Percentiles rank a stretch among this genome's conserved stretches.
phyloP scores from a whole-genome alignment of 2,329 filamentous ascomycete species.

The Neocucurbitaria cava region DNA sequence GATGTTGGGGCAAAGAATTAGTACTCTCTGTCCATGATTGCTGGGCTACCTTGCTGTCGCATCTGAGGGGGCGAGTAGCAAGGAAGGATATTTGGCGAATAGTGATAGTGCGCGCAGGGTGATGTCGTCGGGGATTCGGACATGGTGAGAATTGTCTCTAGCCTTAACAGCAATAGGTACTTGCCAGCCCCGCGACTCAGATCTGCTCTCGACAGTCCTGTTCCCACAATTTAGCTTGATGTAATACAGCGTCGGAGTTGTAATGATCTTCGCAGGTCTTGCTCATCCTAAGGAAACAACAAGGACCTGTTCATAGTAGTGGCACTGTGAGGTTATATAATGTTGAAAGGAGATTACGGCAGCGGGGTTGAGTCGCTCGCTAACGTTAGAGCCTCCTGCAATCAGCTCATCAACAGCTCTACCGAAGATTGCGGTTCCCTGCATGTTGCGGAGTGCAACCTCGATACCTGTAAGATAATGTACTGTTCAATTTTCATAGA shows the following conservation, averaged over 20 bases:
- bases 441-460: not conserved
- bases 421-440: not conserved
- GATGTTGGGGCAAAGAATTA: constrained; percentile 38
- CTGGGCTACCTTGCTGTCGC: not conserved
- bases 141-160: not conserved
- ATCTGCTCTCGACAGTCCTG: not conserved
- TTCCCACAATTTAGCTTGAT: not conserved
- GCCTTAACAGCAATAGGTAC: not conserved
- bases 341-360: constrained; percentile 9
- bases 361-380: constrained; percentile 15
- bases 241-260: not conserved
- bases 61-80: not conserved
- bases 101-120: not conserved
- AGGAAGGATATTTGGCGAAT: not conserved
- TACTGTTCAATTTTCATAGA: no score
- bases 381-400: no score
- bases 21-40: constrained; percentile 24
- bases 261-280: not conserved
- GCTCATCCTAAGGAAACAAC: not conserved
- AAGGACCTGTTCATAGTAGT: not conserved
- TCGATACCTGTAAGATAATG: no score
- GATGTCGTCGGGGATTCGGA: not conserved
- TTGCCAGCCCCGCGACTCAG: not conserved
- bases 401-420: not conserved
- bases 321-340: constrained; percentile 12